Evolutionary conservation across 306 rosid species (phyloP).

Genomic region (Canavalia ensiformis): DNA sequence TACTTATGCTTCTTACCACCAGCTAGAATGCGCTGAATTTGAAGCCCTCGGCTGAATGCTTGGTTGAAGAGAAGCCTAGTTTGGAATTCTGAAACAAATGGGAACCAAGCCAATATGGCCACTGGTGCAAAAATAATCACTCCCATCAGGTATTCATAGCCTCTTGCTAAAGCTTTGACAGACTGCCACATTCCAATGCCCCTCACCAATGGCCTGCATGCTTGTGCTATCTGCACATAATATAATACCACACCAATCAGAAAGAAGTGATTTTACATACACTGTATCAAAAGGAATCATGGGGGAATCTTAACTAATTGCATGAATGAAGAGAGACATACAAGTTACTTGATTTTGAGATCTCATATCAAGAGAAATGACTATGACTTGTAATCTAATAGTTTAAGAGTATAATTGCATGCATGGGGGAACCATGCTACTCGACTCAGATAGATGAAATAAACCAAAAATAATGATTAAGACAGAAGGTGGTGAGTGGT

Average conservation of each 20-base stretch:
- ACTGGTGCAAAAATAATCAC: conserved; percentile 80
- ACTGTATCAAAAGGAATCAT: not conserved
- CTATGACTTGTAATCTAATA: conserved; percentile 16
- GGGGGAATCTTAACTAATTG: conserved; percentile 18
- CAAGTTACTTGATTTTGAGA: conserved; percentile 7
- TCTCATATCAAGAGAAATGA: conserved; percentile 24
- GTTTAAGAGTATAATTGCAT: not conserved
- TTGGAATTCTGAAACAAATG: conserved; percentile 96
- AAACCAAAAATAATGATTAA: conserved; percentile 20
- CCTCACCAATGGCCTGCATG: conserved; percentile 63
- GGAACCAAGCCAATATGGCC: conserved; percentile 93
- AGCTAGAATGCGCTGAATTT: conserved; percentile 84
- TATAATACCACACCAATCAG: conserved; percentile 24
- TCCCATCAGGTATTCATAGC: conserved; percentile 91
- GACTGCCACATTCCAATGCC: conserved; percentile 78
- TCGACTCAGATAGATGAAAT: not conserved
- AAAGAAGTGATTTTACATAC: conserved; percentile 25
- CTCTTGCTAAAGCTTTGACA: not conserved
- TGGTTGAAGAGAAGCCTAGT: conserved; percentile 80
- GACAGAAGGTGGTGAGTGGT: conserved; percentile 15
- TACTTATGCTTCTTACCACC: conserved; percentile 95
- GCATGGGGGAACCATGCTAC: conserved; percentile 19
- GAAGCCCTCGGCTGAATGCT: conserved; percentile 99
- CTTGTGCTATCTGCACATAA: conserved; percentile 76
- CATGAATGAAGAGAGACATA: not conserved